Base-by-base conservation (phyloP, 2,329 filamentous ascomycete genomes). In the Aspergillus nomiae region DNA sequence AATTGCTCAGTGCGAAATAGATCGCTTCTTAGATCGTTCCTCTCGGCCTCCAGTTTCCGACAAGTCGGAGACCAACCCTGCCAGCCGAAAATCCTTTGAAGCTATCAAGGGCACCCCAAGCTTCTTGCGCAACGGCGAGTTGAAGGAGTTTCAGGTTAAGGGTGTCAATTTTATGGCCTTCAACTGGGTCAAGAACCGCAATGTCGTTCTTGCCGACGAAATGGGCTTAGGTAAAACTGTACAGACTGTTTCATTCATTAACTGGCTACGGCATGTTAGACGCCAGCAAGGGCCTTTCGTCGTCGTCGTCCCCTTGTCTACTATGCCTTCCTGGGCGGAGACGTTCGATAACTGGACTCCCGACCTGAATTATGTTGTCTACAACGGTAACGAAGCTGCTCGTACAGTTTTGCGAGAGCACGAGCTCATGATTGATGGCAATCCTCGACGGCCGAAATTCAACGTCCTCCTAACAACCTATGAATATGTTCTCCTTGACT, bases 171-270 rank as follows among this genome's bases (percentile, higher is more conserved):
- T 97, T 78, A 83, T 99, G 66, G 92, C 92, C 53, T 92, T 96
- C 79, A 97, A 98, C 78, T 99, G 96, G 96, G 92, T 91, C 59
- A 90, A 91, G 72, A 89, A 89, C 60, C 95, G 95, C 77, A 99
- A 98, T 71, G 95, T 98, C 73, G 97, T 99, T 71, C 86, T 99
- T 59, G 95, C 95, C 56, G 95, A 99, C 75, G 95, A 99, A 80
- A 99, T 99, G 95, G 95, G 95, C 71, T 85, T 99, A 16, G 95
- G 95, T 32, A 99, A 99, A 81, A 99, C 95, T 0, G 95, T 99
- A 0, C 95, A 99, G 80, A 97, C 94, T 0, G 94, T 99, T 32
- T 89, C 94, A 0, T 98, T 98, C 77, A 90, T 99, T 77, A 97
- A 94, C 76, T 99, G 95, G 94, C 85, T 99, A 64, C 91, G 92